Base-by-base conservation (phyloP, 306 rosid genomes). In the Cotoneaster glaucophyllus region DNA sequence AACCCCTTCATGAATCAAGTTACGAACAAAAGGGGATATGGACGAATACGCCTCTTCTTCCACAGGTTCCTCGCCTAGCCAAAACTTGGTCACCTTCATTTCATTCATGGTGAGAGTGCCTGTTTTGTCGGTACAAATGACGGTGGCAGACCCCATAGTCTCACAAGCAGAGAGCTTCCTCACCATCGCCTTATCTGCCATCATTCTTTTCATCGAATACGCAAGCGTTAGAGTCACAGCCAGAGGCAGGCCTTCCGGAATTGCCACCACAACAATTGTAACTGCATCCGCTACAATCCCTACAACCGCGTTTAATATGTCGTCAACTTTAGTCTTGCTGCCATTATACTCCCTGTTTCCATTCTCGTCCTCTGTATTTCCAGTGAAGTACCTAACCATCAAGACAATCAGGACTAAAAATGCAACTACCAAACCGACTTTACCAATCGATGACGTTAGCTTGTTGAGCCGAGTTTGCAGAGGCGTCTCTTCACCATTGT, bases 171-270 rank as follows among this genome's bases (percentile, higher is more conserved):
- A 77, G 66, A 81, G 86, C 69, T 85, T 83, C 52, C 87, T 32
- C 1, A 79, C 89, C 86, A 85, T 85, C 11, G 87, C 87, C 0
- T 76, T 73, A 12, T 87, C 87, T 0, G 37, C 79, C 87, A 87
- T 83, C 89, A 87, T 87, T 73, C 85, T 71, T 78, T 81, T 87
- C 86, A 81, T 85, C 6, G 91, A 85, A 59, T 85, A 85, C 52
- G 84, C 84, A 4, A 83, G 83, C 2, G 84, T 85, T 1, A 85
- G 72, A 0, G 89, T 83, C 31, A 87, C 89, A 3, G 87, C 91
- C 9, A 87, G 29, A 0, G 89, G 87, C 41, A 87, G 65, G 9
- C 91, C 89, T 56, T 85, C 87, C 0, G 87, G 91, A 11, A 87
- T 87, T 3, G 91, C 89, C 21, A 81, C 84, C 43, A 82, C 86